phyloP scores from a whole-genome alignment of 768 basidiomycete genomes.

The Chiua virens region DNA sequence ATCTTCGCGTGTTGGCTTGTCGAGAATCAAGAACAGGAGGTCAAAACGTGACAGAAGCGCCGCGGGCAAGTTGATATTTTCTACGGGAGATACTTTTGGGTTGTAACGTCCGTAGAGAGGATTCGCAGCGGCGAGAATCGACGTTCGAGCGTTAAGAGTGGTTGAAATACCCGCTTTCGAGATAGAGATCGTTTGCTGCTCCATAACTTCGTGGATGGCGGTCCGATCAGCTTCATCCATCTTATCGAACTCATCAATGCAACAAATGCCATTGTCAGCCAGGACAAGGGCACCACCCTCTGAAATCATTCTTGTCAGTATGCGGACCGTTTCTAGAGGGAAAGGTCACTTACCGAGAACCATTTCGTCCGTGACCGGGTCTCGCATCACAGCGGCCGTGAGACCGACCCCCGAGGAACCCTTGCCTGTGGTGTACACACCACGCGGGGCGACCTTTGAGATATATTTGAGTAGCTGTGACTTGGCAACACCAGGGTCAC shows the following conservation, averaged over 20 bases:
- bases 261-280: slow-evolving; percentile 99
- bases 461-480: slow-evolving; percentile 98
- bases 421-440: slow-evolving; percentile 97
- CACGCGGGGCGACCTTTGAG: slow-evolving; percentile 95
- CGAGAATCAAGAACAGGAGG: slow-evolving; percentile 92
- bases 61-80: slow-evolving; percentile 98
- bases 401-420: slow-evolving; percentile 98
- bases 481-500: slow-evolving; percentile 99
- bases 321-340: not conserved
- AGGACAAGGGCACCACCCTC: slow-evolving; percentile 99
- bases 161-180: slow-evolving; percentile 99
- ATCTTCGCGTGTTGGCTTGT: slow-evolving; percentile 92
- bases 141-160: slow-evolving; percentile 95
- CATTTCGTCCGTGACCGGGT: slow-evolving; percentile 99
- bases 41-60: slow-evolving; percentile 96
- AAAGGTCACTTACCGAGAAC: slow-evolving; percentile 73
- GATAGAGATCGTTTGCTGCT: slow-evolving; percentile 99
- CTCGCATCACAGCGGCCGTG: slow-evolving; percentile 98
- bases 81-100: slow-evolving; percentile 94
- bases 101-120: slow-evolving; percentile 98
- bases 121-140: slow-evolving; percentile 97
- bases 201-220: slow-evolving; percentile 99
- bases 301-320: slow-evolving; percentile 32
- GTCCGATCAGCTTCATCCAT: slow-evolving; percentile 99
- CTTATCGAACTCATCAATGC: slow-evolving; percentile 99